These are phyloP conservation scores for Carallia pectinifolia DNA, from an alignment of 345 rosid genomes.

Conservation along the genomic window DNA sequence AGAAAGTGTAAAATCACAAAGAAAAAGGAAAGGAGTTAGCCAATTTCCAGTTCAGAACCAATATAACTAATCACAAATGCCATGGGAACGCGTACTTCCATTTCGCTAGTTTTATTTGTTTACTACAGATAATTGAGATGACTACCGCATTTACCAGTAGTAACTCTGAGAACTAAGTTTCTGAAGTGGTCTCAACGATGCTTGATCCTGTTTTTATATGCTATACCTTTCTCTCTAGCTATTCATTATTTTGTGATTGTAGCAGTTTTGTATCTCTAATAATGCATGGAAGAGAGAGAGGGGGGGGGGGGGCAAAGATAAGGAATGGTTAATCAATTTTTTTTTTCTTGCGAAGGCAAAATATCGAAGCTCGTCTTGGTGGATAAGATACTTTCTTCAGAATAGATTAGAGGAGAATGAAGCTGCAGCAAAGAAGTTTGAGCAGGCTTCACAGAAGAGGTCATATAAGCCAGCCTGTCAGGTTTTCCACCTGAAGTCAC, in stretches of 20 bases:
- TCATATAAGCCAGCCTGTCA: slow-evolving; percentile 79
- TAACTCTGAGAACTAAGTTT: too few species aligned
- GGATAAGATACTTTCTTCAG: slow-evolving; percentile 69
- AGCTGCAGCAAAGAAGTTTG: slow-evolving; percentile 69
- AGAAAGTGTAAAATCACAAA: neutral
- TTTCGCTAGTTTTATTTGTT: too few species aligned
- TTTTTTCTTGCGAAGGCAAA: slow-evolving; percentile 55
- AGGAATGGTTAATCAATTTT: neutral
- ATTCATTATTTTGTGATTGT: neutral
- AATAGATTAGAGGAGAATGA: slow-evolving; percentile 65
- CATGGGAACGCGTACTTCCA: too few species aligned
- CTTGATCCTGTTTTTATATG: neutral
- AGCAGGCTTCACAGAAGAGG: slow-evolving; percentile 57
- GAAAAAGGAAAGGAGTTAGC: too few species aligned
- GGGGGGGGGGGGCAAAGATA: neutral
- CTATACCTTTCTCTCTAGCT: neutral
- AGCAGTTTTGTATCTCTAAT: neutral
- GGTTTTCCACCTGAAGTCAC: slow-evolving; percentile 77
- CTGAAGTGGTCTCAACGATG: too few species aligned
- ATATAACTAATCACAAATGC: too few species aligned
- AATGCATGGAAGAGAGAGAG: neutral
- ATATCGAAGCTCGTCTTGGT: slow-evolving; percentile 86
- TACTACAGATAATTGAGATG: too few species aligned
- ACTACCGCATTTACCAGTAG: too few species aligned
- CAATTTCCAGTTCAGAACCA: too few species aligned